These are phyloP conservation scores for Bruguiera hainesii DNA, from an alignment of 441 rosid genomes.

Conservation along the genomic window DNA sequence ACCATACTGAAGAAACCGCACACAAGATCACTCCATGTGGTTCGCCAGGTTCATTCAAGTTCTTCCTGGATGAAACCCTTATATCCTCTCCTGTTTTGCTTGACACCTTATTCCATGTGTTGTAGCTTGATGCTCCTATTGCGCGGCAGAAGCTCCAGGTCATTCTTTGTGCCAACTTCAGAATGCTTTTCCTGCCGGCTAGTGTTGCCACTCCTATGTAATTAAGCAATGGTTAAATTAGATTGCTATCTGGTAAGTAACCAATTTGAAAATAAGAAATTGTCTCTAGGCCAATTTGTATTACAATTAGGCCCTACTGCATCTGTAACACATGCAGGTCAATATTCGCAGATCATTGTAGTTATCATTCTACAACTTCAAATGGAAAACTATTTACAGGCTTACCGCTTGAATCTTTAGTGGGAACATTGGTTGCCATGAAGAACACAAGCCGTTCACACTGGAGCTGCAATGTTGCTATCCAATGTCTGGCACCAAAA, in stretches of 20 bases:
- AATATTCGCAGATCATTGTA: not conserved
- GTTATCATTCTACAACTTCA: not conserved
- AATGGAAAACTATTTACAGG: not conserved
- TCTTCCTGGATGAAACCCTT: constrained; percentile 90
- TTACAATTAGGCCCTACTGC: too few relatives aligned
- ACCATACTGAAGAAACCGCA: constrained; percentile 83
- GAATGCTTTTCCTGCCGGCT: constrained; percentile 93
- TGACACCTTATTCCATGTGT: constrained; percentile 77
- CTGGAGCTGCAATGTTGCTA: constrained; percentile 76
- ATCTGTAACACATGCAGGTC: not conserved
- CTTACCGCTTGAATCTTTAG: constrained; percentile 88
- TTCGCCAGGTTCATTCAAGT: constrained; percentile 90
- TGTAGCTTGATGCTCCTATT: constrained; percentile 91
- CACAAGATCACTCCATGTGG: constrained; percentile 85
- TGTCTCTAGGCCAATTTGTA: too few relatives aligned
- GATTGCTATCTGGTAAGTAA: too few relatives aligned
- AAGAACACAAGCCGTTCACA: constrained; percentile 94
- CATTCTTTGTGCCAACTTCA: constrained; percentile 91
- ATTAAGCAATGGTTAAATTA: not conserved
- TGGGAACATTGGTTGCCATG: constrained; percentile 98
- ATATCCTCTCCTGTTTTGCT: constrained; percentile 91
- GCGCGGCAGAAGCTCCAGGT: constrained; percentile 75
- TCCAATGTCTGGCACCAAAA: constrained; percentile 94
- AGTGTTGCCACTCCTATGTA: constrained; percentile 74
- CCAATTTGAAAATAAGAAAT: too few relatives aligned